These are phyloP conservation scores for Macrophomina tecta DNA, from an alignment of 2,329 filamentous ascomycete genomes.

Conservation along the genomic window DNA sequence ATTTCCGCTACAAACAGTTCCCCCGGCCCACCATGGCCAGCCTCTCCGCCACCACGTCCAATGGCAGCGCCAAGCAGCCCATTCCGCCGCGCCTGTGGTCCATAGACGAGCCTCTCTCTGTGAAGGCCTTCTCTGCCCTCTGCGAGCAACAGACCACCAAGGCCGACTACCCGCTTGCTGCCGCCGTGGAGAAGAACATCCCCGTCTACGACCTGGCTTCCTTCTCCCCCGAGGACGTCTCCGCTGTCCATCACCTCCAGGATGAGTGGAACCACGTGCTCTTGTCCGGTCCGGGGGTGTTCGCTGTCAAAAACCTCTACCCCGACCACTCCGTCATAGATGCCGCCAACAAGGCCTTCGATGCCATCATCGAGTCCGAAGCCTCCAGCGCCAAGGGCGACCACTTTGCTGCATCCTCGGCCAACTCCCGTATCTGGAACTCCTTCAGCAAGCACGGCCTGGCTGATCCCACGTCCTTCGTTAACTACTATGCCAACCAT, in stretches of 20 bases:
- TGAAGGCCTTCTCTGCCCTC: constrained; percentile 53
- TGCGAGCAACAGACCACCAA: constrained; percentile 49
- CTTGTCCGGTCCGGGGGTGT: constrained; percentile 63
- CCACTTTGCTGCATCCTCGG: constrained; percentile 63
- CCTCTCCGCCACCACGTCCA: neutral
- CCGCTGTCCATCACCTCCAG: constrained; percentile 53
- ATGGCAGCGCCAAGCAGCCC: neutral
- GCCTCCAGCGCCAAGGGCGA: constrained; percentile 56
- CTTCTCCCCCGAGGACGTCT: constrained; percentile 42
- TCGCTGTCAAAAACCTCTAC: constrained; percentile 63
- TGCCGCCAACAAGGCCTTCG: constrained; percentile 56
- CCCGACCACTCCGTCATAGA: constrained; percentile 50
- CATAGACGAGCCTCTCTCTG: constrained; percentile 41
- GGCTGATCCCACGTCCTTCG: constrained; percentile 59
- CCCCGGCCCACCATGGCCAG: neutral
- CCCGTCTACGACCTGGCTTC: constrained; percentile 60
- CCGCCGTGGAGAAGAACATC: constrained; percentile 55
- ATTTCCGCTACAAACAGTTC: neutral
- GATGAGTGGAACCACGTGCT: constrained; percentile 67
- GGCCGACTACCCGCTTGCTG: constrained; percentile 56
- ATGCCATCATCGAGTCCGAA: constrained; percentile 57
- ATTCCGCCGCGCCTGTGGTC: constrained; percentile 39
- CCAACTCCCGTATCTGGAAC: constrained; percentile 70
- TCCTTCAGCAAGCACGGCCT: constrained; percentile 67
- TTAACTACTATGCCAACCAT: constrained; percentile 65